phyloP scores from a whole-genome alignment of 1,284 basidiomycete genomes.

The Cutaneotrichosporon sp. region DNA sequence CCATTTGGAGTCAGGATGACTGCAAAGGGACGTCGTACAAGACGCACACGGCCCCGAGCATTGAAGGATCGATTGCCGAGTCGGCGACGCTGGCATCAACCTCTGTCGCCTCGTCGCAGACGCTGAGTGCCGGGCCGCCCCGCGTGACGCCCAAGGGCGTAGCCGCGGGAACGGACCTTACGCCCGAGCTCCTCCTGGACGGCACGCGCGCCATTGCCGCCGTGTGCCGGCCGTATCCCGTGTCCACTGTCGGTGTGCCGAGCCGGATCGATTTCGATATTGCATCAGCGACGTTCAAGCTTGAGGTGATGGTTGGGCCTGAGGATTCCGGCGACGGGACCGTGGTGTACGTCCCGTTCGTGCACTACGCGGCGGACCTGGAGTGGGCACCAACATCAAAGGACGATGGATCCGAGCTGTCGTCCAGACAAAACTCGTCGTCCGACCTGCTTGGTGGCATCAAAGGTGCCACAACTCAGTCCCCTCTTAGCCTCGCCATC shows the following conservation, averaged over 20 bases:
- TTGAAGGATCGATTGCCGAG: conserved; percentile 2
- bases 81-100: conserved; percentile 2
- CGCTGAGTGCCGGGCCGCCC: conserved; percentile 11
- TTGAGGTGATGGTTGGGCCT: conserved; percentile 58
- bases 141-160: conserved; percentile 37
- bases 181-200: conserved; percentile 67
- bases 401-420: background rate
- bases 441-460: background rate
- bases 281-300: conserved; percentile 60
- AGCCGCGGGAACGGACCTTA: conserved; percentile 29
- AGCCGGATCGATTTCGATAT: conserved; percentile 71
- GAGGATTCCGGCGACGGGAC: conserved; percentile 55
- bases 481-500: conserved; percentile 41
- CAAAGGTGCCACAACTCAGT: background rate
- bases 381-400: conserved; percentile 8
- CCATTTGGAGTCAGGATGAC: conserved; percentile 80
- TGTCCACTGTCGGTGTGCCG: conserved; percentile 64
- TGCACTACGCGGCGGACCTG: conserved; percentile 69
- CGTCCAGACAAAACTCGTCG: background rate
- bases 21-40: background rate
- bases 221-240: conserved; percentile 75
- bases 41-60: background rate
- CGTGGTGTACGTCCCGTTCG: conserved; percentile 79
- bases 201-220: conserved; percentile 76
- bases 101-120: conserved; percentile 26